Base-by-base conservation (phyloP, 805 yeast species). In the Candida morakotiae region DNA sequence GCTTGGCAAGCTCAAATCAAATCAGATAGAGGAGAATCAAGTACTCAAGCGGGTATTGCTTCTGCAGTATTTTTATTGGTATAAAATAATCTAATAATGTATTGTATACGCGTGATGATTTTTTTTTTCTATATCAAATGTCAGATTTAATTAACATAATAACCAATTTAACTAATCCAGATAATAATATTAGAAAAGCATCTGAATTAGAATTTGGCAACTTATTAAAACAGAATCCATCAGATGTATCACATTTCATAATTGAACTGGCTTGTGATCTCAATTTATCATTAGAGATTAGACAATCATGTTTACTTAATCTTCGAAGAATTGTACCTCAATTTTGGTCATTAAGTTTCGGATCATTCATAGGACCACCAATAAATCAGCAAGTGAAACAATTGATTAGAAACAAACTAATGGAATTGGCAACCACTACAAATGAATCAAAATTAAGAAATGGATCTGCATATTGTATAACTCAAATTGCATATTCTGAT, bases 271-370 rank as follows among this genome's bases (percentile, higher is more conserved):
- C 81, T 0, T 18, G 56, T 1, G 48, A 63, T 36, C 33, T 45
- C 1, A 47, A 45, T 3, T 18, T 50, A 1, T 56, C 64, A 0
- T 35, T 69, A 2, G 56, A 71, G 4, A 40, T 69, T 0, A 65
- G 83, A 47, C 95, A 83, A 55, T 68, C 83, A 29, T 73, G 83
- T 11, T 56, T 88, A 27, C 60, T 87, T 23, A 79, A 83, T 43
- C 55, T 86, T 46, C 82, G 84, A 50, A 68, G 83, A 37, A 55
- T 82, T 13, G 82, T 86, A 1, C 83, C 88, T 0, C 62, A 69
- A 47, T 78, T 74, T 49, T 89, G 98, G 98, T 78, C 88, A 11
- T 75, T 88, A 6, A 95, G 85, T 0, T 87, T 88, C 56, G 80
- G 75, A 37, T 79, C 86, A 11, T 89, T 76, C 54, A 56, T 64